Percentiles rank a stretch among this genome's conserved stretches.
Evolutionary conservation across 2,329 filamentous ascomycete species (phyloP).

Genomic region (Fonsecaea nubica): DNA sequence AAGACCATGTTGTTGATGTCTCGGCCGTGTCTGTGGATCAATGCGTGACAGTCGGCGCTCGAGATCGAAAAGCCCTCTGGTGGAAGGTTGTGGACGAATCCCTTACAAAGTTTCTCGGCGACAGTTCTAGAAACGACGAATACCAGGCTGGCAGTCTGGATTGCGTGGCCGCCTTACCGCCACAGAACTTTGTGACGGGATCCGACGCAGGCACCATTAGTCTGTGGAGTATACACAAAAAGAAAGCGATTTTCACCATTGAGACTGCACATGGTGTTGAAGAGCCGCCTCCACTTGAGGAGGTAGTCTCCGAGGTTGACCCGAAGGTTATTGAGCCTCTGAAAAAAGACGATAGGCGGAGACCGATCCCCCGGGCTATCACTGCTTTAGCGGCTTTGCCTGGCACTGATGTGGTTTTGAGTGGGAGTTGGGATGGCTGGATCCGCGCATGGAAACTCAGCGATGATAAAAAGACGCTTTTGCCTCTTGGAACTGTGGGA

Average conservation of each 20-base stretch:
- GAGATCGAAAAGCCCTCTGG: conserved; percentile 87
- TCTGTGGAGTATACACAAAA: conserved; percentile 89
- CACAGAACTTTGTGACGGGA: conserved; percentile 90
- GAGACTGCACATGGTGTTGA: conserved; percentile 86
- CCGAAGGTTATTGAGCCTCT: conserved; percentile 57
- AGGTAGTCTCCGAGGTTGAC: conserved; percentile 76
- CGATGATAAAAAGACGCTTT: conserved; percentile 79
- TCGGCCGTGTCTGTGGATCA: conserved; percentile 83
- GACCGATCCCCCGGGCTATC: conserved; percentile 80
- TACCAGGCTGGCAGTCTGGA: conserved; percentile 86
- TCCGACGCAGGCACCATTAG: conserved; percentile 87
- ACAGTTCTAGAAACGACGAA: conserved; percentile 57
- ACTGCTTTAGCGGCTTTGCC: conserved; percentile 86
- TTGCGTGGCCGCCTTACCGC: conserved; percentile 85
- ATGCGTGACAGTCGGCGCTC: conserved; percentile 86
- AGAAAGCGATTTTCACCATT: conserved; percentile 86
- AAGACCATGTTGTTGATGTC: conserved; percentile 85
- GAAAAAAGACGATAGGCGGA: conserved; percentile 59
- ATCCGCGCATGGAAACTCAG: conserved; percentile 85
- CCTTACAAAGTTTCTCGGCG: conserved; percentile 92
- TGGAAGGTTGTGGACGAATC: conserved; percentile 98
- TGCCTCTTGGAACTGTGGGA: conserved; percentile 72
- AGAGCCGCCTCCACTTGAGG: conserved; percentile 68
- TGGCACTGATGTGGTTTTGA: conserved; percentile 87
- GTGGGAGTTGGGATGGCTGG: conserved; percentile 91